These are phyloP conservation scores for Xylogone sp. DNA, from an alignment of 2,329 filamentous ascomycete genomes.

Conservation along the genomic window DNA sequence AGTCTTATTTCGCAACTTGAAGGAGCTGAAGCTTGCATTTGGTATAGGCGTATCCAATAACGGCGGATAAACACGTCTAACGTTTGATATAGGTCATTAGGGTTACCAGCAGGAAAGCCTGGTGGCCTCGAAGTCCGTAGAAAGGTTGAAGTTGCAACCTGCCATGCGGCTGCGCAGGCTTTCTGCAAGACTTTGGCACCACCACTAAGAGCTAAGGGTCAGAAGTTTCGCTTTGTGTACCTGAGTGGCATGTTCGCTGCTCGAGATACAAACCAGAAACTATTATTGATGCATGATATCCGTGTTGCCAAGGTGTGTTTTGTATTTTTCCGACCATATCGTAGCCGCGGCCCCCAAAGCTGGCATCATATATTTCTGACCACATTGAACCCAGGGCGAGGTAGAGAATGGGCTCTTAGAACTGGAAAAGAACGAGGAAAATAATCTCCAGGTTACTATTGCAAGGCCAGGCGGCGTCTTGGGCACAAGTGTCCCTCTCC, in stretches of 20 bases:
- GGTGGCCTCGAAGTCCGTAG: constrained; percentile 19
- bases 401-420: constrained; percentile 24
- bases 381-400: constrained; percentile 12
- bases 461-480: constrained; percentile 16
- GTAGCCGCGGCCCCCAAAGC: no score
- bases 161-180: constrained; percentile 26
- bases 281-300: constrained; percentile 31
- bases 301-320: constrained; percentile 25
- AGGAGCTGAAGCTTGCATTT: constrained; percentile 42
- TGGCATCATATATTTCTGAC: neutral
- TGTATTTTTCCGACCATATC: neutral
- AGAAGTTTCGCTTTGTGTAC: constrained; percentile 39
- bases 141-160: constrained; percentile 30
- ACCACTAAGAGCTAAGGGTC: constrained; percentile 9
- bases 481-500: constrained; percentile 3
- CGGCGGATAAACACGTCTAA: constrained; percentile 1
- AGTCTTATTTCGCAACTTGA: constrained; percentile 36
- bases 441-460: constrained; percentile 21
- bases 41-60: constrained; percentile 24
- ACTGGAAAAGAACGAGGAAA: constrained; percentile 15
- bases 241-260: constrained; percentile 33
- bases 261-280: constrained; percentile 31
- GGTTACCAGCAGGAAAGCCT: constrained; percentile 17
- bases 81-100: constrained; percentile 11
- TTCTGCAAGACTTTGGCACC: constrained; percentile 22